Conservation (phyloP, 1,139 yeast genomes). For the Blastobotrys aristatus region DNA sequence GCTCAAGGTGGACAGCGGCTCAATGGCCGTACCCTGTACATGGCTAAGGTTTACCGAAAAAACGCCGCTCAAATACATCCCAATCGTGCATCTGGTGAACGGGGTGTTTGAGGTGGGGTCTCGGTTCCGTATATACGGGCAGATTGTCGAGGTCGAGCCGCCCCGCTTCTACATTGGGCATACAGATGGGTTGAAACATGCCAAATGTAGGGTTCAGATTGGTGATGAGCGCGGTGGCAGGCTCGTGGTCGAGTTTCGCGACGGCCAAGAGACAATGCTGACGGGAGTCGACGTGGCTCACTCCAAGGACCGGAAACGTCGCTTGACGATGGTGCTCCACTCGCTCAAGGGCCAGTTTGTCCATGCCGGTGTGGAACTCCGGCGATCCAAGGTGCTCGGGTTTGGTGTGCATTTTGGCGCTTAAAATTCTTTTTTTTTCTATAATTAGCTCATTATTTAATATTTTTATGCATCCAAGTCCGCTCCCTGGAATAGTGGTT, state of each 20-base stretch:
- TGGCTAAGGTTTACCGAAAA: conserved; percentile 3
- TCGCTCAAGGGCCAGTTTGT: conserved; percentile 6
- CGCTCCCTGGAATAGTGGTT: too few relatives aligned
- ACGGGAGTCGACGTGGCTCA: conserved; percentile 11
- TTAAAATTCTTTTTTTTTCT: neutral
- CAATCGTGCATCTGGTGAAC: conserved; percentile 10
- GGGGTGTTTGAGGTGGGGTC: conserved; percentile 8
- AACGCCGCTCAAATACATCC: conserved; percentile 4
- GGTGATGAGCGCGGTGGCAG: conserved; percentile 10
- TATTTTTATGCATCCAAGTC: too few relatives aligned
- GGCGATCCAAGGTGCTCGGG: conserved; percentile 1
- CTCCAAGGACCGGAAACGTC: conserved; percentile 5
- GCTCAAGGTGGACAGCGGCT: conserved; percentile 5
- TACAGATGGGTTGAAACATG: conserved; percentile 10
- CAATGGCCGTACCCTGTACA: conserved; percentile 7
- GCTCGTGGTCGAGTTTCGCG: conserved; percentile 7
- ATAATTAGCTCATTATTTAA: too few relatives aligned
- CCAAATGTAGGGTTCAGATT: conserved; percentile 11
- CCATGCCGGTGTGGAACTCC: conserved; percentile 8
- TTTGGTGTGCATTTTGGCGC: conserved; percentile 3
- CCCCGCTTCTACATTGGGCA: conserved; percentile 10
- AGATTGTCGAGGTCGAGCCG: conserved; percentile 1
- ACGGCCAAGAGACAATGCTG: conserved; percentile 11
- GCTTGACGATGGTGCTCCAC: conserved; percentile 3
- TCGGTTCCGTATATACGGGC: conserved; percentile 10